Base-by-base conservation (phyloP, 805 yeast species). In the Kluyveromyces aestuarii region DNA sequence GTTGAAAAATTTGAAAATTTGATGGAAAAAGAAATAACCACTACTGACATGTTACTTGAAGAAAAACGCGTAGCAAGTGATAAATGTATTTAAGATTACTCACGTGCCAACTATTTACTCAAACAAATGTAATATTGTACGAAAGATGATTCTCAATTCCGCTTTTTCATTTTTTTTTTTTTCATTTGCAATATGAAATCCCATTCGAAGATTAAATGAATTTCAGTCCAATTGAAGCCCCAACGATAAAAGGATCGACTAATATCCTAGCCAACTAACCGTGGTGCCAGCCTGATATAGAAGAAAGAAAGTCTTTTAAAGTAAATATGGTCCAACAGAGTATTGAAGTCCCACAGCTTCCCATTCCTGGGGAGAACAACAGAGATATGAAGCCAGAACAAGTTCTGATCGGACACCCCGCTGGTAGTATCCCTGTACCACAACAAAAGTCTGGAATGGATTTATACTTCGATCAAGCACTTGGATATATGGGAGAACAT, bases 401-500 rank as follows among this genome's bases (percentile, higher is more conserved):
- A 38, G 46, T 51, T 33, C 43, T 46, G 47, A 47, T 37, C 25
- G 41, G 41, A 17, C 30, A 37, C 19, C 35, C 41, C 53, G 37
- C 55, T 51, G 45, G 52, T 52, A 48, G 48, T 54, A 49, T 59
- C 61, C 42, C 63, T 53, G 48, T 48, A 48, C 43, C 56, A 16
- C 55, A 62, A 35, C 56, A 58, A 40, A 62, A 60, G 49, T 52
- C 58, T 11, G 64, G 71, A 8, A 57, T 62, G 66, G 90, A 84
- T 57, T 73, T 78, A 62, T 82, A 82, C 61, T 82, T 85, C 55
- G 86, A 85, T 62, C 72, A 74, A 54, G 72, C 80, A 0, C 55
- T 76, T 16, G 73, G 74, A 17, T 77, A 81, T 66, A 73, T 81
- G 77, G 79, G 86, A 7, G 76, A 80, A 45, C 96, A 89, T 64